Evolutionary conservation across 257 asterid genomes (phyloP), one percentile per base, ranked within the genome.

Genomic region (Solanum clarkiae): DNA sequence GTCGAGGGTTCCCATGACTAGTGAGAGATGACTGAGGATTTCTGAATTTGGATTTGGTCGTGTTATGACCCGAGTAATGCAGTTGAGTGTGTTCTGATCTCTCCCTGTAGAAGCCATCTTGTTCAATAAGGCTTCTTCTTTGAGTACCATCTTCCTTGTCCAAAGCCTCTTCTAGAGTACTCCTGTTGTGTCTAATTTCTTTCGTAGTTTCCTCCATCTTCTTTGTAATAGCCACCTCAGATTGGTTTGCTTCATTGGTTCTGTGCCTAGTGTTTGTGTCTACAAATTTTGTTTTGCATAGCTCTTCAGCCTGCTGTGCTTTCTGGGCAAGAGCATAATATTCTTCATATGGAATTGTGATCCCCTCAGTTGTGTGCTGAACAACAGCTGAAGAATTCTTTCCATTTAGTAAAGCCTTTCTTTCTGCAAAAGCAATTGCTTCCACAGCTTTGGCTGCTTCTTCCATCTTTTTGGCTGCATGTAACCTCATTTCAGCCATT

Each of bases 391-490:
- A 60, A 9, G 88, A 84, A 40, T 55, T 42, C 32, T 86, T 87
- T 36, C 70, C 85, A 49, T 84, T 86, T 56, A 84, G 75, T 22
- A 49, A 83, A 40, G 87, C 85, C 59, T 80, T 88, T 32, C 85
- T 91, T 85, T 91, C 92, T 4, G 94, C 95, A 29, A 91, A 57
- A 0, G 93, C 91, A 10, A 95, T 94, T 10, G 94, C 97, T 90
- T 95, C 95, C 29, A 95, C 94, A 3, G 98, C 98, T 89, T 94
- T 93, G 7, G 98, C 98, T 7, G 98, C 97, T 84, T 96, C 98
- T 72, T 94, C 98, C 97, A 96, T 94, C 79, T 96, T 96, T 90
- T 93, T 93, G 24, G 99, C 99, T 0, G 99, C 99, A 55, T 89
- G 89, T 29, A 94, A 53, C 84, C 99, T 93, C 99, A 96, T 94